Conservation (phyloP, 2,329 filamentous ascomycete genomes). For the Apiospora marii region DNA sequence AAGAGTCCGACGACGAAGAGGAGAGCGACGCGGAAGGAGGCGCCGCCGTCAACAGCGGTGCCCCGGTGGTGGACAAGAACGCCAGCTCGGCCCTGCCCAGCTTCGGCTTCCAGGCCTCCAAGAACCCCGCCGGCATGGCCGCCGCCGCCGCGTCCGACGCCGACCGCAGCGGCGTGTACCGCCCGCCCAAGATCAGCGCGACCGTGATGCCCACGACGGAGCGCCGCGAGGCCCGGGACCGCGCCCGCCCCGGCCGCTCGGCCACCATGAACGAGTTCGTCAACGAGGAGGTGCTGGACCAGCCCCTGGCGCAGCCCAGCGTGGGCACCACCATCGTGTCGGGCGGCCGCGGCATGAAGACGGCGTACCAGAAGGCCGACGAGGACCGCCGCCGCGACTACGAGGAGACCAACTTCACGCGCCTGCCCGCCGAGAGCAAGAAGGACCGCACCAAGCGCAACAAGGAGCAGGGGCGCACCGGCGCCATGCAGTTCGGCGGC, state of each 20-base stretch:
- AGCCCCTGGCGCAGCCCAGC: slow-evolving; percentile 84
- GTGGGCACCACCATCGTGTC: slow-evolving; percentile 89
- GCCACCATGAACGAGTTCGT: slow-evolving; percentile 93
- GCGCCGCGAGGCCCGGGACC: slow-evolving; percentile 65
- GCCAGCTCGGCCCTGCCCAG: slow-evolving; percentile 48
- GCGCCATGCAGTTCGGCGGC: slow-evolving; percentile 78
- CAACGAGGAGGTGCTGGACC: slow-evolving; percentile 80
- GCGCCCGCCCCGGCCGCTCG: slow-evolving; percentile 72
- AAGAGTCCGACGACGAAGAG: slow-evolving; percentile 45
- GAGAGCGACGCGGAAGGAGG: slow-evolving; percentile 35
- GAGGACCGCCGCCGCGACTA: slow-evolving; percentile 85
- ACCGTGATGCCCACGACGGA: slow-evolving; percentile 80
- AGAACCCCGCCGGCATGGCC: slow-evolving; percentile 43
- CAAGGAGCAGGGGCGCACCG: slow-evolving; percentile 56
- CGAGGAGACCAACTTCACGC: slow-evolving; percentile 91
- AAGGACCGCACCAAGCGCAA: slow-evolving; percentile 78
- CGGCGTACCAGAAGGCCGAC: slow-evolving; percentile 74
- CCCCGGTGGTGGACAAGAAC: slow-evolving; percentile 16
- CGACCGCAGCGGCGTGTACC: slow-evolving; percentile 77
- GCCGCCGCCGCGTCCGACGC: slow-evolving; percentile 42
- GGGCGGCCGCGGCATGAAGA: slow-evolving; percentile 82
- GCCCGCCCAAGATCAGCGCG: slow-evolving; percentile 86
- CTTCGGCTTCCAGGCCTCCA: slow-evolving; percentile 47
- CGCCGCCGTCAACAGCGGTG: background rate
- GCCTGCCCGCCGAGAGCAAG: slow-evolving; percentile 86